Conservation (phyloP, 1,284 basidiomycete species). For the Amylostereum areolatum region DNA sequence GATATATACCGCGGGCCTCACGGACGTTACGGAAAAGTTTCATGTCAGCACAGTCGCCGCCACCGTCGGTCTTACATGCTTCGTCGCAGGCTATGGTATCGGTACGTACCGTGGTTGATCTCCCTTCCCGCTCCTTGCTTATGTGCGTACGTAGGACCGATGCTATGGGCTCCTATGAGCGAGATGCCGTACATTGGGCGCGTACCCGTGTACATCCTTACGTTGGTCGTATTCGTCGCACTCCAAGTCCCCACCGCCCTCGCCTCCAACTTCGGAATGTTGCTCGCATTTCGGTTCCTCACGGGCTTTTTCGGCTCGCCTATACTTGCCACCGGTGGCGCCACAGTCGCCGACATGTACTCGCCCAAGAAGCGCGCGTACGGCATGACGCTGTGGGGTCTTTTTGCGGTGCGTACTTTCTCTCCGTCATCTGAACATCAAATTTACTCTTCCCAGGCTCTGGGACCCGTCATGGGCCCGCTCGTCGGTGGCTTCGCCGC, state of each 20-base stretch:
- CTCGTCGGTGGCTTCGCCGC: constrained; percentile 42
- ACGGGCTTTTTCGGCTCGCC: constrained; percentile 47
- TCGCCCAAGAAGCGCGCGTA: constrained; percentile 47
- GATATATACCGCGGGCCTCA: constrained; percentile 37
- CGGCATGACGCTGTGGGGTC: constrained; percentile 50
- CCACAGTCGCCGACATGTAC: constrained; percentile 38
- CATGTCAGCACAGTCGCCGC: constrained; percentile 39
- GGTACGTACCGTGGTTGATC: too few species aligned
- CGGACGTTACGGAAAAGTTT: constrained; percentile 40
- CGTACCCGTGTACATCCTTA: constrained; percentile 45
- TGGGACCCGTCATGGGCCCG: constrained; percentile 38
- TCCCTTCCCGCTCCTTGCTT: background rate
- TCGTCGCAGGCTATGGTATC: constrained; percentile 19
- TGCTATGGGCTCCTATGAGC: constrained; percentile 43
- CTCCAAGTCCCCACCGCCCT: constrained; percentile 56
- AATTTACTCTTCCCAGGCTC: constrained; percentile 22
- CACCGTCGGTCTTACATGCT: constrained; percentile 29
- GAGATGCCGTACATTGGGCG: constrained; percentile 37
- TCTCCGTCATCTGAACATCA: background rate
- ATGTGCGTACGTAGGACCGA: background rate
- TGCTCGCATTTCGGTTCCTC: constrained; percentile 61
- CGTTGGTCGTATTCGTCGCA: constrained; percentile 48
- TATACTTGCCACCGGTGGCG: constrained; percentile 27
- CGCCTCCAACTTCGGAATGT: constrained; percentile 44
- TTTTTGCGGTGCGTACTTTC: constrained; percentile 32